phyloP scores from a whole-genome alignment of 257 asterid genomes.

The Rubia yunnanensis region DNA sequence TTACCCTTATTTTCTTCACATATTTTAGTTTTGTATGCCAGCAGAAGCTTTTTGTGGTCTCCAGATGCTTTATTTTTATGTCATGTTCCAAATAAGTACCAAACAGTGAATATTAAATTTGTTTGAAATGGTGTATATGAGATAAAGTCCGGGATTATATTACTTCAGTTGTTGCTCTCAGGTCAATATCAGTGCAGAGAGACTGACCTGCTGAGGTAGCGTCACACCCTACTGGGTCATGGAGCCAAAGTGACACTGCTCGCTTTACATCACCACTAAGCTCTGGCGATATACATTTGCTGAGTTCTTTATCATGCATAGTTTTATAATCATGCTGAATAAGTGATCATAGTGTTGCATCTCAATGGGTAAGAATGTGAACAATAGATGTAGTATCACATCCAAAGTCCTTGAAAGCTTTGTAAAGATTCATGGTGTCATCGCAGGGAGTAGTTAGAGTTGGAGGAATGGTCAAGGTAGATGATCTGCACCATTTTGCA shows the following conservation, averaged over 20 bases:
- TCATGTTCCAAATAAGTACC: slow-evolving; percentile 69
- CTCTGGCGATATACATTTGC: slow-evolving; percentile 65
- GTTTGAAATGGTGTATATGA: slow-evolving; percentile 75
- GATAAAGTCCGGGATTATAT: slow-evolving; percentile 83
- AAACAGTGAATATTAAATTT: slow-evolving; percentile 45
- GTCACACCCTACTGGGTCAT: slow-evolving; percentile 81
- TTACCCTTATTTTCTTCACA: too few species aligned
- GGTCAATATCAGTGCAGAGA: slow-evolving; percentile 36
- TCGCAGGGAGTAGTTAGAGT: slow-evolving; percentile 73
- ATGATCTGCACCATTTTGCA: too few species aligned
- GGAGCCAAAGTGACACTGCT: slow-evolving; percentile 78
- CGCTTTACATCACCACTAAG: slow-evolving; percentile 72
- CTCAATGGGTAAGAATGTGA: slow-evolving; percentile 78
- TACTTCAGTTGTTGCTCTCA: slow-evolving; percentile 79
- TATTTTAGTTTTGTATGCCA: too few species aligned
- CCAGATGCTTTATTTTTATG: slow-evolving; percentile 52
- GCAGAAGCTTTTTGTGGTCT: slow-evolving; percentile 81
- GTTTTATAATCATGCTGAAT: slow-evolving; percentile 72
- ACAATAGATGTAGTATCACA: slow-evolving; percentile 75
- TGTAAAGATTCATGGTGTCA: slow-evolving; percentile 69
- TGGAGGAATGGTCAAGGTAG: slow-evolving; percentile 58
- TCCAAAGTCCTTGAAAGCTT: slow-evolving; percentile 95
- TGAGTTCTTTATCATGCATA: slow-evolving; percentile 61
- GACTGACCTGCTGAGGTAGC: slow-evolving; percentile 57
- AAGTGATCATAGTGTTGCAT: slow-evolving; percentile 70